phyloP scores from a whole-genome alignment of 495 filamentous ascomycete genomes.

The Penicillium antarcticum region DNA sequence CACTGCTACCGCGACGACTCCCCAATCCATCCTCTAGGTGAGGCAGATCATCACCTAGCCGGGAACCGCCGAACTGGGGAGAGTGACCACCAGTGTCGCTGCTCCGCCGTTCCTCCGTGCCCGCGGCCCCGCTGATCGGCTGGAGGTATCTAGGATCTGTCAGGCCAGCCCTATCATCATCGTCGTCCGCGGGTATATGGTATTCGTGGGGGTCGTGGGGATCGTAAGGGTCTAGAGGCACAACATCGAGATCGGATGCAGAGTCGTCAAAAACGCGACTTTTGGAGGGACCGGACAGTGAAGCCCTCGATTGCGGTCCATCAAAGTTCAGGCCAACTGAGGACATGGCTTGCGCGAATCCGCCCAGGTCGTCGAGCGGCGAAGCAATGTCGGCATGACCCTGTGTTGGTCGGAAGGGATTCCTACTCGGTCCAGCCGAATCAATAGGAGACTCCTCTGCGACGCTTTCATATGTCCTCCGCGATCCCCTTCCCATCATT shows the following conservation, averaged over 20 bases:
- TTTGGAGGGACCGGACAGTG: conserved; percentile 14
- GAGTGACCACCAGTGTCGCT: conserved; percentile 62
- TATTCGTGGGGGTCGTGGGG: conserved; percentile 46
- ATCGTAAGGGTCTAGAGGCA: conserved; percentile 26
- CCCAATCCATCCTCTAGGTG: conserved; percentile 48
- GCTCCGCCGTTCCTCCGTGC: conserved; percentile 49
- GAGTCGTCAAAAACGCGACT: conserved; percentile 19
- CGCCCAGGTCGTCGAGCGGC: conserved; percentile 46
- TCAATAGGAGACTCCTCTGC: conserved; percentile 50
- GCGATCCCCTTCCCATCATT: conserved; percentile 31
- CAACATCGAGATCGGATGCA: conserved; percentile 31
- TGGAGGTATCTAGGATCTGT: conserved; percentile 58
- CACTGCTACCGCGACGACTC: conserved; percentile 49
- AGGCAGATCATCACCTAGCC: conserved; percentile 61
- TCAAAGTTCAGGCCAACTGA: conserved; percentile 58
- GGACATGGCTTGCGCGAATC: conserved; percentile 59
- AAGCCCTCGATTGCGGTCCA: conserved; percentile 26
- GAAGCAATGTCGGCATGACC: conserved; percentile 34
- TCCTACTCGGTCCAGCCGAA: conserved; percentile 17
- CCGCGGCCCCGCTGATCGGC: conserved; percentile 61
- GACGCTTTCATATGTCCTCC: conserved; percentile 49
- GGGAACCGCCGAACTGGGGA: conserved; percentile 43
- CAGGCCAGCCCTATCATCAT: conserved; percentile 68
- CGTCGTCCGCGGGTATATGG: conserved; percentile 41
- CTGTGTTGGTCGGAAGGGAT: conserved; percentile 24